Conservation (phyloP, 148 eudicot genomes). For the Tetragonia tetragonoides region DNA sequence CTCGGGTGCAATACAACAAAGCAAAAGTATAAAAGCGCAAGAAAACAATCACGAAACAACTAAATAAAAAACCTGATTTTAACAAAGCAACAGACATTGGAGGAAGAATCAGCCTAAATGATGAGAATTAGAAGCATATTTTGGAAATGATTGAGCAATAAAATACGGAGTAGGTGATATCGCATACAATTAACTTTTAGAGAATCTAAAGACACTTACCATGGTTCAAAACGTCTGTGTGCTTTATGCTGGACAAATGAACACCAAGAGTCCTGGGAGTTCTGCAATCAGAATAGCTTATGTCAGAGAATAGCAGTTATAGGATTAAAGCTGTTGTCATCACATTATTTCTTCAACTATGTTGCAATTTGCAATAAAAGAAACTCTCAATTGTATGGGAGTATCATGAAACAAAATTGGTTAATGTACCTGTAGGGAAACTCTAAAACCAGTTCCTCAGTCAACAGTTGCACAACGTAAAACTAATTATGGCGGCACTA, state of each 20-base stretch:
- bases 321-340: background rate
- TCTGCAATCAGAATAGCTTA: slow-evolving; percentile 6
- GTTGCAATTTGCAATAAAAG: no score
- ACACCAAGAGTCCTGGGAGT: slow-evolving; percentile 7
- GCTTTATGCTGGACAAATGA: background rate
- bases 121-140: background rate
- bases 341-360: no score
- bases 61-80: background rate
- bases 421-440: no score
- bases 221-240: background rate
- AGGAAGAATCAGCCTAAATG: background rate
- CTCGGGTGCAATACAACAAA: background rate
- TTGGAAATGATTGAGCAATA: background rate
- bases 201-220: slow-evolving; percentile 10
- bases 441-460: no score
- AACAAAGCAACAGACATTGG: background rate
- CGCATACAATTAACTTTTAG: background rate
- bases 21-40: background rate
- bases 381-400: no score
- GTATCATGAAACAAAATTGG: no score
- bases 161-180: background rate
- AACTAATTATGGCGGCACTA: no score
- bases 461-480: no score
- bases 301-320: background rate
- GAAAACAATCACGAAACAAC: background rate